Base-by-base conservation (phyloP, 345 rosid genomes). In the Eucalyptus grandis region DNA sequence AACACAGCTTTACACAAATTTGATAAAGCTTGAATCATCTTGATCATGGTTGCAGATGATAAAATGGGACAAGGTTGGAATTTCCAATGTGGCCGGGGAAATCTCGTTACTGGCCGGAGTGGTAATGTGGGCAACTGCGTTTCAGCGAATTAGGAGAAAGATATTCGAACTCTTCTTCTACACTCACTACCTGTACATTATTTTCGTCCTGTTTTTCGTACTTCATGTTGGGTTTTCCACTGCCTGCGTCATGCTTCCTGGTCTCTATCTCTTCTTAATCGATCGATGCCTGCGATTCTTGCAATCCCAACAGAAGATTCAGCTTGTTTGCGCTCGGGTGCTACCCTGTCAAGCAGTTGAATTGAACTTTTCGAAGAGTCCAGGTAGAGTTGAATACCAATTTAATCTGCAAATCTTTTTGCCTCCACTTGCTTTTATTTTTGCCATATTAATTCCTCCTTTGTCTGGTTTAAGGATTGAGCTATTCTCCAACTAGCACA, bases 101-200 rank as follows among this genome's bases (percentile, higher is more conserved):
- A 49, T 93, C 83, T 87, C 94, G 16, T 88, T 96, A 58, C 30
- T 93, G 19, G 91, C 94, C 5, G 97, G 96, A 50, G 85, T 94
- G 49, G 90, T 49, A 47, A 91, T 96, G 89, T 95, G 96, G 97
- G 92, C 87, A 2, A 93, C 95, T 50, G 91, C 93, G 40, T 58
- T 91, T 30, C 94, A 94, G 2, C 72, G 86, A 19, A 92, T 93
- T 37, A 90, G 96, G 90, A 60, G 94, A 49, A 91, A 90, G 58
- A 85, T 93, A 67, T 95, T 95, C 86, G 97, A 95, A 91, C 94
- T 95, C 90, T 95, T 95, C 91, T 93, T 93, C 89, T 95, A 93
- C 88, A 92, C 95, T 50, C 97, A 95, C 88, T 85, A 94, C 88
- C 94, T 95, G 89, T 95, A 95, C 93, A 87, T 93, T 51, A 24